phyloP scores from a whole-genome alignment of 2,329 filamentous ascomycete species.

The Neopestalotiopsis sp. region DNA sequence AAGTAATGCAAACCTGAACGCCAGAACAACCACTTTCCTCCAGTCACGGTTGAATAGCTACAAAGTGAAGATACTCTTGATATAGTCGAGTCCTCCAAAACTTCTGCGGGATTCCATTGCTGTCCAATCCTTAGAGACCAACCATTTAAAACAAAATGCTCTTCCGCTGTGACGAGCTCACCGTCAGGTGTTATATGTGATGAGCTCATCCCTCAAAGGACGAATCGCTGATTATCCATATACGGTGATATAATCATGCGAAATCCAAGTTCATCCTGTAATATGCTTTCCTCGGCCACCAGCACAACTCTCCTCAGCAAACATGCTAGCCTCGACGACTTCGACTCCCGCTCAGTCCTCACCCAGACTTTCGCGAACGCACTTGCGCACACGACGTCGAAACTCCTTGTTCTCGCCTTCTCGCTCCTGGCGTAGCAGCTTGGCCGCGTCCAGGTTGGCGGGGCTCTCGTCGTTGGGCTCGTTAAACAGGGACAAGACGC shows the following conservation, averaged over 20 bases:
- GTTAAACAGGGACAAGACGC: constrained; percentile 89
- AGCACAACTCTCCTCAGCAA: not conserved
- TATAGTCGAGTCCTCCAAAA: not conserved
- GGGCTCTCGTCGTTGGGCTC: constrained; percentile 95
- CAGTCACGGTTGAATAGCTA: constrained; percentile 1
- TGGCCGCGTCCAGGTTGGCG: constrained; percentile 92
- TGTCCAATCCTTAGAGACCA: not conserved
- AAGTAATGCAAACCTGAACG: not conserved
- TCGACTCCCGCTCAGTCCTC: constrained; percentile 56
- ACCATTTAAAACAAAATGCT: not conserved
- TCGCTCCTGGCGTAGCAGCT: constrained; percentile 81
- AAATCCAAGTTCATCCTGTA: not conserved
- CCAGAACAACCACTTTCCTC: not conserved
- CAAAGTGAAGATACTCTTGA: not conserved
- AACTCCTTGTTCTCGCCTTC: constrained; percentile 71
- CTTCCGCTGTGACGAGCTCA: not conserved
- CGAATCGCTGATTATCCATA: not conserved
- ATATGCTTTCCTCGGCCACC: not conserved
- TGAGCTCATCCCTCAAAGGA: not conserved
- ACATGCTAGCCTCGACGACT: not conserved
- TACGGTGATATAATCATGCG: not conserved
- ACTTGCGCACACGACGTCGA: constrained; percentile 75
- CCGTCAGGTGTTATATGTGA: not conserved
- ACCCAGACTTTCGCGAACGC: constrained; percentile 81
- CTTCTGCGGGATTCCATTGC: not conserved